Percentiles rank a stretch among this genome's conserved stretches.
These are phyloP conservation scores for Hypomontagnella submonticulosa DNA, from an alignment of 495 filamentous ascomycete genomes.

Conservation along the genomic window DNA sequence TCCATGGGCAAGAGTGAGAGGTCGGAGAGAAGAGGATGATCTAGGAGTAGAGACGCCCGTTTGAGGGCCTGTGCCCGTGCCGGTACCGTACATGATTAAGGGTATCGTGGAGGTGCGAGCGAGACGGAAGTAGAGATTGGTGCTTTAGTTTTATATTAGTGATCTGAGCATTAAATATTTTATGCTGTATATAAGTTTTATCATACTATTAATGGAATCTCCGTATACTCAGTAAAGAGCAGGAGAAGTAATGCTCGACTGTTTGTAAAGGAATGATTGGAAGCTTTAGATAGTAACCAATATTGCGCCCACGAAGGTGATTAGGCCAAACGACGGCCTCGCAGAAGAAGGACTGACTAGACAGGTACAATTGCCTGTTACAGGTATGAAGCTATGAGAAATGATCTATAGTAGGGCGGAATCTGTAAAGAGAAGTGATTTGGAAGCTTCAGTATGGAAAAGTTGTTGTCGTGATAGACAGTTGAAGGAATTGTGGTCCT, in stretches of 20 bases:
- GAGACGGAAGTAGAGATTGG: conserved; percentile 10
- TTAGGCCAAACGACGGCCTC: conserved; percentile 18
- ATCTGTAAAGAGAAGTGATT: conserved; percentile 19
- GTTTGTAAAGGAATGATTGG: conserved; percentile 29
- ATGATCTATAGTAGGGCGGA: conserved; percentile 17
- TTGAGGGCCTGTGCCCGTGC: conserved; percentile 80
- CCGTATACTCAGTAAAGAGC: conserved; percentile 56
- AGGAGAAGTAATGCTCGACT: conserved; percentile 42
- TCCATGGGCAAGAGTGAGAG: conserved; percentile 88
- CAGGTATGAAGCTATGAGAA: conserved; percentile 6
- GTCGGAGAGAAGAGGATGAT: conserved; percentile 86
- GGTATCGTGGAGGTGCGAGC: conserved; percentile 28
- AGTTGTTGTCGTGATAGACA: conserved; percentile 14
- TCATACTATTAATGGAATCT: conserved; percentile 41
- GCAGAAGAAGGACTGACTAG: conserved; percentile 7
- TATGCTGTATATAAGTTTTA: not conserved
- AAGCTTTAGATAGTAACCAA: conserved; percentile 15
- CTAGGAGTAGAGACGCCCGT: conserved; percentile 96
- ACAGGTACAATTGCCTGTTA: conserved; percentile 22
- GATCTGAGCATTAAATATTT: not conserved
- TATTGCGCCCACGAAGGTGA: conserved; percentile 18
- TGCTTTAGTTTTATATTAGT: conserved; percentile 23
- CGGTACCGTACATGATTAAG: conserved; percentile 84
- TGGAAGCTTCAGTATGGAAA: conserved; percentile 17
- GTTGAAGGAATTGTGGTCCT: conserved; percentile 13